These are phyloP conservation scores for Kuraishia capsulata DNA, from an alignment of 805 yeast species.

Conservation along the genomic window DNA sequence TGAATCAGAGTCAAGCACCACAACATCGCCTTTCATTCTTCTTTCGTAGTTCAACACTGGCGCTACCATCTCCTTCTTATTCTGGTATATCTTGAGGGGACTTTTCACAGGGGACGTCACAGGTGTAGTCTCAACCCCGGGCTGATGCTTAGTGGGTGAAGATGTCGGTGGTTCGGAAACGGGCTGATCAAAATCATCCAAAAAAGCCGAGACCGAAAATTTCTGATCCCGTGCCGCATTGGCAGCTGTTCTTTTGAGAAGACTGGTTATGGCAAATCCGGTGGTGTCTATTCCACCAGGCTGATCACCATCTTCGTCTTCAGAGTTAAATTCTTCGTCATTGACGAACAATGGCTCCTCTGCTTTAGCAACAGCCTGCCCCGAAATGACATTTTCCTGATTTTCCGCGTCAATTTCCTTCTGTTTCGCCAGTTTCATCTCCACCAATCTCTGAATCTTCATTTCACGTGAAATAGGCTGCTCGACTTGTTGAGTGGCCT, in stretches of 20 bases:
- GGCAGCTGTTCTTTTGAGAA: background rate
- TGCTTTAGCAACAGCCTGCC: too few species aligned
- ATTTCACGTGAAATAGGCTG: background rate
- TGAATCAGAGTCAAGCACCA: slow-evolving; percentile 9
- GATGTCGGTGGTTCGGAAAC: background rate
- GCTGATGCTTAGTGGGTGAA: background rate
- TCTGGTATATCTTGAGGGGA: background rate
- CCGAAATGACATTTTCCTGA: background rate
- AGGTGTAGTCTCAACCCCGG: background rate
- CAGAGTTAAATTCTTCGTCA: background rate
- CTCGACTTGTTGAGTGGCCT: too few species aligned
- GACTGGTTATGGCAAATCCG: background rate
- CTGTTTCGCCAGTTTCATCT: background rate
- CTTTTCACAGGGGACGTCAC: background rate
- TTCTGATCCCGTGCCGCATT: background rate
- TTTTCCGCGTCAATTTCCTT: background rate
- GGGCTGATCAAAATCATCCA: background rate
- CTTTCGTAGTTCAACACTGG: slow-evolving; percentile 2
- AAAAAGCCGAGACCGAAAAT: background rate
- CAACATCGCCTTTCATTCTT: background rate
- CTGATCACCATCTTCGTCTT: slow-evolving; percentile 1
- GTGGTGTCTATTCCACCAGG: background rate
- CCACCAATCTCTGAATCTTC: background rate
- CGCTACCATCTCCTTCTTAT: too few species aligned
- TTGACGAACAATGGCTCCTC: background rate